These are phyloP conservation scores for Starmerella khaoyaiensis DNA, from an alignment of 805 yeast genomes.

Conservation along the genomic window DNA sequence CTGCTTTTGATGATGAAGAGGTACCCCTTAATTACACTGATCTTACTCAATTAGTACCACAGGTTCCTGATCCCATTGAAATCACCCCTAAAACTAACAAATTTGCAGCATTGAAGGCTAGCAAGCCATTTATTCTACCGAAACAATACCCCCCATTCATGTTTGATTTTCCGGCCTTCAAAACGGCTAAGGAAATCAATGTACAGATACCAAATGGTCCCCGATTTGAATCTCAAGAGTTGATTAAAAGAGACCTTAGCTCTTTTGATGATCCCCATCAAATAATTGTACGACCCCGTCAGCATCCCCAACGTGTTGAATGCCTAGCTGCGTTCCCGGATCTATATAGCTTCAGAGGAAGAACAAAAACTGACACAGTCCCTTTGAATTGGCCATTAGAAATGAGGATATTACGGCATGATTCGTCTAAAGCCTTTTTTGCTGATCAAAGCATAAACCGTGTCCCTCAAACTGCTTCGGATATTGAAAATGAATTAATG, in stretches of 20 bases:
- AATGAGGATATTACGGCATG: constrained; percentile 25
- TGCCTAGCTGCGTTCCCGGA: constrained; percentile 78
- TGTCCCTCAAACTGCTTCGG: constrained; percentile 21
- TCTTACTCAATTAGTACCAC: constrained; percentile 50
- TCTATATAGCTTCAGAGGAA: constrained; percentile 69
- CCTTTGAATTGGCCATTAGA: constrained; percentile 49
- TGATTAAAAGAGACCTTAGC: constrained; percentile 51
- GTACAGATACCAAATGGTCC: constrained; percentile 92
- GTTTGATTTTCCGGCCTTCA: constrained; percentile 55
- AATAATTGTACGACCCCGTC: constrained; percentile 57
- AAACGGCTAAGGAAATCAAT: constrained; percentile 84
- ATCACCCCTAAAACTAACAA: background rate
- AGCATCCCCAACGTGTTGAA: constrained; percentile 52
- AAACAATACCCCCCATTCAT: constrained; percentile 7
- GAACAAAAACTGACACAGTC: constrained; percentile 33
- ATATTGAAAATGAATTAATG: background rate
- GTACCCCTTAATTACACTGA: constrained; percentile 81
- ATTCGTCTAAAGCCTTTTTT: constrained; percentile 14
- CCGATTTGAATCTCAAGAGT: constrained; percentile 73
- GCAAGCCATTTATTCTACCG: constrained; percentile 3
- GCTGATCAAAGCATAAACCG: constrained; percentile 17
- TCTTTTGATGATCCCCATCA: constrained; percentile 86
- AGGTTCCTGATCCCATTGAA: constrained; percentile 48
- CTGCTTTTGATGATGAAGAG: constrained; percentile 96
- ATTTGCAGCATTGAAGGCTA: constrained; percentile 1